Percentiles rank a stretch among this genome's conserved stretches.
phyloP scores from a whole-genome alignment of 108 stramenopile genomes.

The Cyclotella kingstonii region DNA sequence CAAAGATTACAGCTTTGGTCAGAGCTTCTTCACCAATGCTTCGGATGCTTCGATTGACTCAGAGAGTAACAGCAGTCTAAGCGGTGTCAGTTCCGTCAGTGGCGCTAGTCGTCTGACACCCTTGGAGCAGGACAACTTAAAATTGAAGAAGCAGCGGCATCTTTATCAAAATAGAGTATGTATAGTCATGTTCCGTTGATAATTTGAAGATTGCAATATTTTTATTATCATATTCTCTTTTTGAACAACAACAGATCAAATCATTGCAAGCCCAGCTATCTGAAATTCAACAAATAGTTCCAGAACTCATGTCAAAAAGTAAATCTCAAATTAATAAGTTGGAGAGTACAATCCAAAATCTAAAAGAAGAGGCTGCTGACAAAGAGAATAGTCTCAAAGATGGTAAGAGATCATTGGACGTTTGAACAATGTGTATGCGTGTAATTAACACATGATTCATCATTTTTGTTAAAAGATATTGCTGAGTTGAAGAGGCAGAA shows the following conservation, averaged over 20 bases:
- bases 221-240: not conserved
- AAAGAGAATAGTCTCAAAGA: conserved; percentile 17
- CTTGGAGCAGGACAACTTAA: conserved; percentile 32
- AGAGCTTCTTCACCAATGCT: conserved; percentile 4
- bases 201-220: not conserved
- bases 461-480: conserved; percentile 10
- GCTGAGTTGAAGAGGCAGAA: conserved; percentile 26
- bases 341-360: conserved; percentile 16
- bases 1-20: conserved; percentile 2
- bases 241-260: conserved; percentile 18
- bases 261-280: conserved; percentile 40
- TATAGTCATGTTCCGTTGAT: not conserved
- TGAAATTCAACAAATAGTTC: conserved; percentile 42
- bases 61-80: not conserved
- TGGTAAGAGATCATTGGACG: too few relatives aligned
- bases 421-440: too few relatives aligned
- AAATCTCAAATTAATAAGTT: conserved; percentile 38
- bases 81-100: conserved; percentile 14
- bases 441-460: too few relatives aligned
- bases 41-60: conserved; percentile 1
- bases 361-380: conserved; percentile 10
- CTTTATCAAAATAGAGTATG: conserved; percentile 30
- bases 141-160: conserved; percentile 31
- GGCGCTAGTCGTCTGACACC: conserved; percentile 5
- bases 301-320: conserved; percentile 44